Base-by-base conservation (phyloP, 2,329 filamentous ascomycete genomes). In the Trematosphaeria pertusa region DNA sequence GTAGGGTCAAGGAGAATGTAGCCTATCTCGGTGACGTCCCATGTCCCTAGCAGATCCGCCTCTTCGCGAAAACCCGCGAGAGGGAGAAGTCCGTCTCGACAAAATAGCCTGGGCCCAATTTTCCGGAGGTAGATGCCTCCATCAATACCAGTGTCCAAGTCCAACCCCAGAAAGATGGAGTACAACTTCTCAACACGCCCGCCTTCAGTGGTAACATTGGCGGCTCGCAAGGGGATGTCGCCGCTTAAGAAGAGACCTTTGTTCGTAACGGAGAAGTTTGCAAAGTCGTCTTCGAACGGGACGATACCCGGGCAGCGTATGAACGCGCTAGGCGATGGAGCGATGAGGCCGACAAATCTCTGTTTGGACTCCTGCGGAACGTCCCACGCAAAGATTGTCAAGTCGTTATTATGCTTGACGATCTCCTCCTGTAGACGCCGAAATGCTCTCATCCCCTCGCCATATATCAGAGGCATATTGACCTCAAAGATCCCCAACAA, bases 401-500 rank as follows among this genome's bases (percentile, higher is more conserved):
- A 36, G n/a, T 50, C 47, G 9, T 35, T 37, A 11, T 24, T 19
- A 5, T 11, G 14, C 12, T 34, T 50, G 18, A 48, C 15, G 15
- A 60, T 56, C 37, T 58, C 55, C 35, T 50, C 32, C 37, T 51
- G 46, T 6, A 60, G 42, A 11, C 53, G 38, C 10, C 11, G n/a
- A 30, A 59, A 60, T 10, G 56, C 57, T n/a, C 50, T 46, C 10
- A 49, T 17, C 3, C 59, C 59, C 45, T 61, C 63, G n/a, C 62
- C 62, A 37, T 66, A 66, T 8, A 58, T 31, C 21, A 55, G 43
- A 11, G 59, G 48, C 50, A 67, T 61, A 28, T 54, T 46, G 9
- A 67, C 49, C 28, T 51, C 49, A 34, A 64, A 58, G 9, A 65
- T 41, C 1, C 64, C 64, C 8, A 67, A 39, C 6, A 67, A 45